Evolutionary conservation across 2,329 filamentous ascomycete genomes (phyloP).

Genomic region (Fusarium brevicatenulatum): DNA sequence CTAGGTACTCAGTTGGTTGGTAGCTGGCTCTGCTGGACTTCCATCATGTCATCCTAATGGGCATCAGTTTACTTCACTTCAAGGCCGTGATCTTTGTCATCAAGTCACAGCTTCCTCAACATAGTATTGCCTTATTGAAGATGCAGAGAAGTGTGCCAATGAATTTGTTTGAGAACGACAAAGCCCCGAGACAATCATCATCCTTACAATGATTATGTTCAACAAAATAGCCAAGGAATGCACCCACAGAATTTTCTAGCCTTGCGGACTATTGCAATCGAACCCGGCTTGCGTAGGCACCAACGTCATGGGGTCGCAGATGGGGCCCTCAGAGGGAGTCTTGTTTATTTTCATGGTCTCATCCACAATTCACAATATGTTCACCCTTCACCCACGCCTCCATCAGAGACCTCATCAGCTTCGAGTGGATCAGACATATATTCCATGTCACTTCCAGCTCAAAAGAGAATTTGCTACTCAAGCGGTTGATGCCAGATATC

Average conservation of each 20-base stretch:
- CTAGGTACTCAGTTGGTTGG: background rate
- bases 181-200: background rate
- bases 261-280: background rate
- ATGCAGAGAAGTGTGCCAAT: background rate
- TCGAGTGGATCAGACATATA: conserved; percentile 10
- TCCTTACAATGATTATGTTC: background rate
- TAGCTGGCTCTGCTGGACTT: background rate
- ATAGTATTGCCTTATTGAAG: background rate
- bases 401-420: conserved; percentile 31
- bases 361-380: conserved; percentile 28
- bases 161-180: background rate
- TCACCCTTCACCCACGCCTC: conserved; percentile 22
- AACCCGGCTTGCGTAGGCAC: background rate
- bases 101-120: background rate
- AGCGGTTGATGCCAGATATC: conserved; percentile 38
- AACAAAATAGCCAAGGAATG: no score
- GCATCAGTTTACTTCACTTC: background rate
- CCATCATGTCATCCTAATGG: background rate
- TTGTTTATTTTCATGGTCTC: conserved; percentile 38
- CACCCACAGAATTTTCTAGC: background rate
- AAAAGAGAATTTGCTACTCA: conserved; percentile 25
- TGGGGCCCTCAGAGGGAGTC: conserved; percentile 26
- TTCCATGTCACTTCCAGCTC: conserved; percentile 12
- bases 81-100: background rate
- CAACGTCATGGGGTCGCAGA: background rate